Base-by-base conservation (phyloP, 257 asterid genomes). In the Anisodus tanguticus region DNA sequence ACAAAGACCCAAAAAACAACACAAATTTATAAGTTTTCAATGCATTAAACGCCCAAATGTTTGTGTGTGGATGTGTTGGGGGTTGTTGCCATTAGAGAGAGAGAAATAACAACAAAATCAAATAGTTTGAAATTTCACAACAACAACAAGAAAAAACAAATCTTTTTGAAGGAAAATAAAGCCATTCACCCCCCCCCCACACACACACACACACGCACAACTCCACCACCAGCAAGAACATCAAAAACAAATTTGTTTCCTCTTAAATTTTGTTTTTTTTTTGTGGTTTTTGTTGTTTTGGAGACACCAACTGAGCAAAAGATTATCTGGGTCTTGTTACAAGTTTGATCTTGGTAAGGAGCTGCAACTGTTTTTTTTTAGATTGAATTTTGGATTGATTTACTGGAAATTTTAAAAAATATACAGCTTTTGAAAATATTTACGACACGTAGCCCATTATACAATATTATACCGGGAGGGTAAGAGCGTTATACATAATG, bases 41-140 rank as follows among this genome's bases (percentile, higher is more conserved):
- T 5, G 15, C 47, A 76, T 76, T 53, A 53, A 76, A 76, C 63
- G 35, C 8, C 64, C 64, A 53, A 47, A 15, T 51, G 17, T 51
- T 16, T 76, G 81, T 72, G 80, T 76, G 81, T 76, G 81, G 64
- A 53, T 53, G 81, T 76, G 81, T 53, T 51, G 81, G 64, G 81
- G 81, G 35, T 31, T 31, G 35, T 31, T 31, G 35, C 35, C 35
- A 31, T 31, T 31, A 31, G 2, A 31, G 35, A 31, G 35, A 31
- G 35, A 31, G 35, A 31, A 1, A 31, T 31, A 31, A 74, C 2
- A 9, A 4, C 11, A 74, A n/a, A n/a, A 71, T 41, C 35, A 43
- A 71, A 70, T 2, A n/a, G 6, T 71, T 9, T 71, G 9, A 71
- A 41, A 4, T 45, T 10, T 45, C 17, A 67, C 6, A 12, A 72